Percentiles rank a stretch among this genome's conserved stretches.
Evolutionary conservation across 108 stramenopile genomes (phyloP).

Genomic region (Nannochloropsis granulata): DNA sequence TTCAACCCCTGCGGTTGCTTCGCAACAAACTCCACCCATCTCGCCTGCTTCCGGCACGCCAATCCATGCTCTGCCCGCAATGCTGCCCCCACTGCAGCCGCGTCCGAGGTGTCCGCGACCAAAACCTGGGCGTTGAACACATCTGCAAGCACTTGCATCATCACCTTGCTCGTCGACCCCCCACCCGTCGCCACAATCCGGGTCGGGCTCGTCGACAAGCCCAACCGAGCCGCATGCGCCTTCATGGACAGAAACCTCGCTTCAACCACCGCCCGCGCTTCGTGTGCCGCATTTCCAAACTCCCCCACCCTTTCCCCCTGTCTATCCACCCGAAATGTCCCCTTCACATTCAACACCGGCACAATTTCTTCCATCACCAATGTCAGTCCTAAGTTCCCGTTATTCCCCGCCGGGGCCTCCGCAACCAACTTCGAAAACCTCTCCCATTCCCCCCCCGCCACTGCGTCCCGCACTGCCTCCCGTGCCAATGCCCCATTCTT

Average conservation of each 20-base stretch:
- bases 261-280: conserved; percentile 29
- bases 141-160: conserved; percentile 28
- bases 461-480: conserved; percentile 12
- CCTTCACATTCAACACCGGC: background rate
- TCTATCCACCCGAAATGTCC: background rate
- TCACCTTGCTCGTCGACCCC: conserved; percentile 3
- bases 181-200: conserved; percentile 31
- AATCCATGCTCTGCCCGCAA: conserved; percentile 18
- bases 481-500: conserved; percentile 24
- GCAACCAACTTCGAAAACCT: conserved; percentile 9
- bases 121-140: conserved; percentile 8
- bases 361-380: conserved; percentile 31
- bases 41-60: background rate
- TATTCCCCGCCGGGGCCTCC: conserved; percentile 14
- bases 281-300: background rate
- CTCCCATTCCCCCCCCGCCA: conserved; percentile 7
- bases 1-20: background rate
- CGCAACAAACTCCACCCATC: background rate
- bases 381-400: conserved; percentile 9
- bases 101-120: conserved; percentile 14
- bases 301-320: background rate
- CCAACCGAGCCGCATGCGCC: conserved; percentile 14
- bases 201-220: background rate
- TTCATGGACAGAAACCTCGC: conserved; percentile 31
- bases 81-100: conserved; percentile 25